Base-by-base conservation (phyloP, 2,329 filamentous ascomycete genomes). In the Trichoderma citrinoviride region DNA sequence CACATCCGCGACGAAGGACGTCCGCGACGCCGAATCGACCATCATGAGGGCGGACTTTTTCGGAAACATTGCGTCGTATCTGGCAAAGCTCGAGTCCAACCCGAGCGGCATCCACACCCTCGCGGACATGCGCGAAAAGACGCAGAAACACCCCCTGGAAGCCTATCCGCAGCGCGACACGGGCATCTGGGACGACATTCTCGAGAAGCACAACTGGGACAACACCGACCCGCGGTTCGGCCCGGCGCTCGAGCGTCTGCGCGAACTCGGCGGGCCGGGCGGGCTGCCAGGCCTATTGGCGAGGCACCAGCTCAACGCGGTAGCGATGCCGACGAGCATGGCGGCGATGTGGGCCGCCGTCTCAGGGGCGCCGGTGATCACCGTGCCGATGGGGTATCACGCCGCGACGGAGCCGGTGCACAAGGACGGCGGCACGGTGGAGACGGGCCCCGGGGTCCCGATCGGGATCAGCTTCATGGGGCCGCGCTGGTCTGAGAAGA, bases 401-500 rank as follows among this genome's bases (percentile, higher is more conserved):
- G 52, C 60, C 23, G 50, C 41, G 10, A 44, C 25, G 37, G 58
- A 64, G 25, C 41, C 47, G 41, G 44, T 64, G 3, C 46, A 46
- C 40, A 25, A 60, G 21, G 58, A 53, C 2, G 53, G 27, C 10
- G 62, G 56, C 7, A 3, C 67, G 50, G 63, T 67, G 27, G 60
- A 65, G 21, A 65, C 57, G 41, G 68, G 65, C 2, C 67, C 68
- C 33, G 60, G 57, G 1, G 43, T 67, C 41, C 67, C 68, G 21
- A 87, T 89, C 71, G 87, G 87, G 0, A 72, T 90, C 27, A 79
- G 79, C 14, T 90, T 90, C 70, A 75, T 89, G 64, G 88, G 86
- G 0, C 72, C 73, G 2, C 80, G 79, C 61, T 90, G 83, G 79
- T 83, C 79, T 37, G 87, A 90, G 73, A 81, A 81, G 67, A 47